phyloP scores from a whole-genome alignment of 768 basidiomycete species.

The Boletales sp. region DNA sequence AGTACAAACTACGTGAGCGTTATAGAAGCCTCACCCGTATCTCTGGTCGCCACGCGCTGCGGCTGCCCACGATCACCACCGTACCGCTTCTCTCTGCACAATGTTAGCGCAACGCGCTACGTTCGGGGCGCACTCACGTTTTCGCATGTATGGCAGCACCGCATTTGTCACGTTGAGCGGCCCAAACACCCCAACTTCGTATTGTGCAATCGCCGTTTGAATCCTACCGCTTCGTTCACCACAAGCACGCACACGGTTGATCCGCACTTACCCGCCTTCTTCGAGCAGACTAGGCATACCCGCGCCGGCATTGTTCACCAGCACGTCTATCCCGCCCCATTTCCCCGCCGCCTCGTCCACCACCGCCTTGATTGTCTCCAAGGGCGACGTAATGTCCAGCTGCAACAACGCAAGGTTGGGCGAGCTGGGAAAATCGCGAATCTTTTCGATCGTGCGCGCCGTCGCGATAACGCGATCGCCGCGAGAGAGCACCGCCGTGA shows the following conservation, averaged over 20 bases:
- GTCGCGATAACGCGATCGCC: conserved; percentile 66
- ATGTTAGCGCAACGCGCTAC: neutral
- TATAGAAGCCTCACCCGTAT: conserved; percentile 23
- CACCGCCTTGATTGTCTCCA: conserved; percentile 8
- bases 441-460: conserved; percentile 34
- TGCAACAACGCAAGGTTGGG: conserved; percentile 10
- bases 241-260: neutral
- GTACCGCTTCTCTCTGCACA: conserved; percentile 37
- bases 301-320: conserved; percentile 63
- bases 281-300: conserved; percentile 47
- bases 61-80: conserved; percentile 52
- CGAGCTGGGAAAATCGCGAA: conserved; percentile 18
- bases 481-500: conserved; percentile 41
- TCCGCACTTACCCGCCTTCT: conserved; percentile 47
- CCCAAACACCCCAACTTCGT: conserved; percentile 31
- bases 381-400: conserved; percentile 51
- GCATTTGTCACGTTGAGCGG: conserved; percentile 52
- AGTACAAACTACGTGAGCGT: neutral
- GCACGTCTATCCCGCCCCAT: conserved; percentile 56
- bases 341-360: too few relatives aligned
- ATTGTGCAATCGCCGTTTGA: conserved; percentile 33
- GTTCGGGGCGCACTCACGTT: conserved; percentile 11
- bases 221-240: too few relatives aligned
- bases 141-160: conserved; percentile 47
- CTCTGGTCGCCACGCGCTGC: conserved; percentile 50